Evolutionary conservation across 148 eudicot species (phyloP).

Genomic region (Chenopodium album): DNA sequence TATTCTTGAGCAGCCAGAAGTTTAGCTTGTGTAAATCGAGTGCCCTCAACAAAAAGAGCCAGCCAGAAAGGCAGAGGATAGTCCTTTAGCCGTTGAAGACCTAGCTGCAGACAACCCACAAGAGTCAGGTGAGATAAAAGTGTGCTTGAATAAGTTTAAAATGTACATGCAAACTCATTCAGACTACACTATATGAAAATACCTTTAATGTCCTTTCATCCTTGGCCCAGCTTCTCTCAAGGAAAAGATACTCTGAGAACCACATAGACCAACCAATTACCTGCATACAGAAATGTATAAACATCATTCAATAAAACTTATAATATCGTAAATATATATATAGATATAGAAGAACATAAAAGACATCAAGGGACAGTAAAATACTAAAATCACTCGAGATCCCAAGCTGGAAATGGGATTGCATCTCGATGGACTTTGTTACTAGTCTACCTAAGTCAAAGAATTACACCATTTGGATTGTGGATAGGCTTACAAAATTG

Average conservation of each 20-base stretch:
- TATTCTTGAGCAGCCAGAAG: constrained; percentile 96
- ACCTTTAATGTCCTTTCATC: constrained; percentile 80
- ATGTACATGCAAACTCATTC: not conserved
- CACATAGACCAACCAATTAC: constrained; percentile 99
- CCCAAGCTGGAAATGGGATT: too few relatives aligned
- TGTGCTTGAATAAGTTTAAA: not conserved
- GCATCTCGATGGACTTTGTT: too few relatives aligned
- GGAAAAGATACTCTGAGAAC: constrained; percentile 86
- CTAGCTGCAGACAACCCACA: constrained; percentile 49
- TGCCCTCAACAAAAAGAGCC: constrained; percentile 96
- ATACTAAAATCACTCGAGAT: too few relatives aligned
- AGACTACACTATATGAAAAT: constrained; percentile 7
- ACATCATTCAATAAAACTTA: not conserved
- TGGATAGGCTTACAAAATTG: too few relatives aligned
- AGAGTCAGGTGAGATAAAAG: constrained; percentile 23
- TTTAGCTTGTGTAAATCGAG: constrained; percentile 88
- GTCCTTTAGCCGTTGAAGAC: constrained; percentile 72
- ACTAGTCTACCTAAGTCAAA: too few relatives aligned
- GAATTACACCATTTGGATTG: too few relatives aligned
- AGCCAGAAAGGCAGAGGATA: constrained; percentile 91
- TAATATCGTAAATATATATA: too few relatives aligned
- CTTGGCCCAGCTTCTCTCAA: constrained; percentile 89
- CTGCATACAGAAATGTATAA: constrained; percentile 35
- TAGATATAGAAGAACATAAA: too few relatives aligned
- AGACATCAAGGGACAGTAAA: too few relatives aligned